These are phyloP conservation scores for Grosmannia penicillata DNA, from an alignment of 2,329 filamentous ascomycete genomes.

Conservation along the genomic window DNA sequence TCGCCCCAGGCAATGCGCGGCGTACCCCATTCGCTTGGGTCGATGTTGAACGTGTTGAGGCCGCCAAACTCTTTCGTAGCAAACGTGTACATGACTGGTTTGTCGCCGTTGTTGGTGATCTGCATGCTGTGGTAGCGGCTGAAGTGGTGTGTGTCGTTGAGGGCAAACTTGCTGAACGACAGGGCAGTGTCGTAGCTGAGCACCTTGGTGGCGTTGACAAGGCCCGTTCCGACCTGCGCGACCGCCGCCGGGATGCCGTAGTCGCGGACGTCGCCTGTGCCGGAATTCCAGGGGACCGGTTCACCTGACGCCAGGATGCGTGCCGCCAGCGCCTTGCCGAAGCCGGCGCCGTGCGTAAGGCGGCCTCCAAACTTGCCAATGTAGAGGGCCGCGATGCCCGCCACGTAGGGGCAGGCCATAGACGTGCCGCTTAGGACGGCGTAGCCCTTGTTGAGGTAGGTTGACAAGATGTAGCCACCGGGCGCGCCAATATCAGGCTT, in stretches of 20 bases:
- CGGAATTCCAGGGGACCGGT: conserved; percentile 14
- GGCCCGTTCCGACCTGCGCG: conserved; percentile 23
- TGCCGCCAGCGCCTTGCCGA: conserved; percentile 15
- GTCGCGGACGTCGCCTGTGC: conserved; percentile 11
- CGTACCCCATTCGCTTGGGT: background rate
- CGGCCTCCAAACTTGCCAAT: conserved; percentile 20
- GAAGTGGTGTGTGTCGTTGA: conserved; percentile 30
- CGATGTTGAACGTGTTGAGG: conserved; percentile 16
- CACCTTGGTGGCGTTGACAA: conserved; percentile 26
- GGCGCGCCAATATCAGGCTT: conserved; percentile 28
- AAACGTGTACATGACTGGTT: conserved; percentile 20
- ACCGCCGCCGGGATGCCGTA: conserved; percentile 15
- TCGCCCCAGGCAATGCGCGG: conserved; percentile 4
- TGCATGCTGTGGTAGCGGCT: conserved; percentile 13
- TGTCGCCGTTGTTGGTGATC: conserved; percentile 23
- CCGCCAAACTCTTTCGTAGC: conserved; percentile 17
- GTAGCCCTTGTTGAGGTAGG: conserved; percentile 21
- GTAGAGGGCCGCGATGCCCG: conserved; percentile 26
- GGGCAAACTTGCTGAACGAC: conserved; percentile 22
- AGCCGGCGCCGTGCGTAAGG: conserved; percentile 15
- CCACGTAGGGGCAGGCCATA: conserved; percentile 32
- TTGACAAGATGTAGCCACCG: conserved; percentile 29
- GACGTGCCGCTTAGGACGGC: conserved; percentile 30
- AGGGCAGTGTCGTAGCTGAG: conserved; percentile 22
- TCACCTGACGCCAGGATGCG: conserved; percentile 20